Evolutionary conservation across 345 rosid species (phyloP).

Genomic region (Sisymbrium altissimum): DNA sequence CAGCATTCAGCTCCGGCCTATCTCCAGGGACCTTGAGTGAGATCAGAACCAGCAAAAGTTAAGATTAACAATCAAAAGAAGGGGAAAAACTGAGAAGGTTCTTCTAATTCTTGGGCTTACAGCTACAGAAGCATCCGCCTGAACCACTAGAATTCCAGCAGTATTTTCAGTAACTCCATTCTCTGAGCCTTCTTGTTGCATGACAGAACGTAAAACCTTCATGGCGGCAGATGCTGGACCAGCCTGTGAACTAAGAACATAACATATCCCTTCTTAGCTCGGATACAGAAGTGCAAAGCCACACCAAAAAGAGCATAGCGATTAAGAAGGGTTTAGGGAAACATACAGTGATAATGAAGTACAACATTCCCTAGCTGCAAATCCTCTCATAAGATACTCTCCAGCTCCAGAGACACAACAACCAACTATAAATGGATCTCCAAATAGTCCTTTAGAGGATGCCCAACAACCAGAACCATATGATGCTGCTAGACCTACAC

Average conservation of each 20-base stretch:
- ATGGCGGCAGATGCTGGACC: constrained; percentile 92
- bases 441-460: constrained; percentile 65
- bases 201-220: constrained; percentile 57
- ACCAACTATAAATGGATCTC: constrained; percentile 66
- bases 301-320: background rate
- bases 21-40: constrained; percentile 47
- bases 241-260: constrained; percentile 64
- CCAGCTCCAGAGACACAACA: constrained; percentile 93
- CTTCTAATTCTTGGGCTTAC: constrained; percentile 37
- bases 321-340: background rate
- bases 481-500: constrained; percentile 89
- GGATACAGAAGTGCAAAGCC: background rate
- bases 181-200: constrained; percentile 38
- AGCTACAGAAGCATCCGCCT: constrained; percentile 63
- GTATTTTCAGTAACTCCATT: constrained; percentile 48
- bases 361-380: constrained; percentile 90
- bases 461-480: constrained; percentile 99
- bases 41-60: constrained; percentile 3
- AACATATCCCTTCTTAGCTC: constrained; percentile 9
- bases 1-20: constrained; percentile 51
- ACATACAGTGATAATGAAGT: constrained; percentile 67
- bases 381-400: constrained; percentile 87
- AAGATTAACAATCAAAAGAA: background rate
- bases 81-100: background rate
- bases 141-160: constrained; percentile 76